A percentile compares a stretch with the other conserved stretches of the same genome.
Evolutionary conservation across 2,329 filamentous ascomycete species (phyloP).

Genomic region (Neopestalotiopsis rosae): DNA sequence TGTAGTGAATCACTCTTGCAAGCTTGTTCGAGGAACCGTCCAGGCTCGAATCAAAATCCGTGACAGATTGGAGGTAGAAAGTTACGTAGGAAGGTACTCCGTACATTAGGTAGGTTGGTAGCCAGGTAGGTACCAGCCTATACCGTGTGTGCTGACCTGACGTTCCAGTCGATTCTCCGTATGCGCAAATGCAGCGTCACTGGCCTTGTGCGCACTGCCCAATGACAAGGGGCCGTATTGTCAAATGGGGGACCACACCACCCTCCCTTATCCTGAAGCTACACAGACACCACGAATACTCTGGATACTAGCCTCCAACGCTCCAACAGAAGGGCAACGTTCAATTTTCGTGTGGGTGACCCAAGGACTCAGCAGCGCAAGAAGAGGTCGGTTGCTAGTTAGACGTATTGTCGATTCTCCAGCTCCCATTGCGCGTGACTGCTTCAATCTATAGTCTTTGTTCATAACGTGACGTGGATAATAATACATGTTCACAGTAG

Average conservation of each 20-base stretch:
- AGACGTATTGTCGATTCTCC: not conserved
- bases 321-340: not conserved
- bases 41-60: not conserved
- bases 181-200: not conserved
- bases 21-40: not conserved
- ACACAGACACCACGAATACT: not conserved
- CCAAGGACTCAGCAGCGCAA: not conserved
- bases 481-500: not conserved
- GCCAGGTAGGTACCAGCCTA: not conserved
- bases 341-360: not conserved
- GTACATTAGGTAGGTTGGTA: too few species aligned
- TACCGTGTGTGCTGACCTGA: not conserved
- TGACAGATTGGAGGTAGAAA: not conserved
- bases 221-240: not conserved
- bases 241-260: not conserved
- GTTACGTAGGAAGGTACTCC: not conserved
- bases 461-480: constrained; percentile 11
- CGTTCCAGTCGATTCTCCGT: not conserved
- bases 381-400: not conserved
- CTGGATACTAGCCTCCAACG: not conserved
- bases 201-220: not conserved
- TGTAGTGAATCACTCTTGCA: not conserved
- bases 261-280: not conserved
- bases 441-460: not conserved
- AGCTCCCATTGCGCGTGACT: constrained; percentile 12